Percentiles rank a stretch among this genome's conserved stretches.
Evolutionary conservation across 257 asterid genomes (phyloP).

Genomic region (Penstemon barbatus): DNA sequence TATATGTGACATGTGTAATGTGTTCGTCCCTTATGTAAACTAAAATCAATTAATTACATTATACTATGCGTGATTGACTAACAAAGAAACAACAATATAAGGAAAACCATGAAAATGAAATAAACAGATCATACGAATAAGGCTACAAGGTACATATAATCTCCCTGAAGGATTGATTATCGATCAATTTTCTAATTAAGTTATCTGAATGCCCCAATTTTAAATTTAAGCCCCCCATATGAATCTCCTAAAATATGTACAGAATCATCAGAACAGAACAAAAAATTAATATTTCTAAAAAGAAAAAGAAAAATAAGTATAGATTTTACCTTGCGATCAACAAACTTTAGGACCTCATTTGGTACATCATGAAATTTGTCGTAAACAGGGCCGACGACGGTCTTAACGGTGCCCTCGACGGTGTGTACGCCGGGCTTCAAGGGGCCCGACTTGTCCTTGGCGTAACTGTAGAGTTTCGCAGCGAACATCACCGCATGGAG

Average conservation of each 20-base stretch:
- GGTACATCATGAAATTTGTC: conserved; percentile 62
- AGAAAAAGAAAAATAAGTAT: too few species aligned
- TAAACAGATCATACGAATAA: neutral
- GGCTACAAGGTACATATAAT: too few species aligned
- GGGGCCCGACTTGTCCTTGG: conserved; percentile 86
- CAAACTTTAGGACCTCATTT: conserved; percentile 61
- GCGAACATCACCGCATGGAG: conserved; percentile 57
- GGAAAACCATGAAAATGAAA: neutral
- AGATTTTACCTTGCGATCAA: conserved; percentile 73
- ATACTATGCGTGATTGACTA: too few species aligned
- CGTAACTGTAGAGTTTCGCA: conserved; percentile 61
- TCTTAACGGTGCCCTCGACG: conserved; percentile 85
- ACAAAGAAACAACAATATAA: neutral
- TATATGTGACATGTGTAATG: too few species aligned
- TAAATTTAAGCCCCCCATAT: too few species aligned
- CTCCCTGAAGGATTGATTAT: too few species aligned
- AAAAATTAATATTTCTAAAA: too few species aligned
- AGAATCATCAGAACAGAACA: neutral
- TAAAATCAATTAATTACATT: neutral
- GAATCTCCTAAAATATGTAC: neutral
- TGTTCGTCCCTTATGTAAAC: too few species aligned
- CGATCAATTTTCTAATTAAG: too few species aligned
- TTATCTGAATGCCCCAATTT: too few species aligned
- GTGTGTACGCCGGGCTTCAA: conserved; percentile 76
- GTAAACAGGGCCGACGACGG: conserved; percentile 76